phyloP scores from a whole-genome alignment of 225 moss, liverwort and hornwort genomes.

The Straminergon stramineum region DNA sequence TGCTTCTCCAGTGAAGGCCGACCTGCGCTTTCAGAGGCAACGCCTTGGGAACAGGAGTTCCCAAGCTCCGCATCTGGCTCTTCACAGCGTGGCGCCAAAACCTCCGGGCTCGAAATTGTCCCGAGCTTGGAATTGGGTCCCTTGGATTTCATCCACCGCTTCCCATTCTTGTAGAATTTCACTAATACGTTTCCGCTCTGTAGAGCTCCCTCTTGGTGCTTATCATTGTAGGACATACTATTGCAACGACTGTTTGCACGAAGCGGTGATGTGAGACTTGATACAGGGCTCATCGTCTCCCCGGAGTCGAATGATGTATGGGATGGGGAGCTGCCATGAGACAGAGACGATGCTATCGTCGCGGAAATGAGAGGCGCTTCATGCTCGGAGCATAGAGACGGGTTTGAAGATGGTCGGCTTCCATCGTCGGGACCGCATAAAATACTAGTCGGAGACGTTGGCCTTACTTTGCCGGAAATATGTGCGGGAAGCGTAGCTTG shows the following conservation, averaged over 20 bases:
- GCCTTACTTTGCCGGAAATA: neutral
- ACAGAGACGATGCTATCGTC: conserved; percentile 2
- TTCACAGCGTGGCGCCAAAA: conserved; percentile 33
- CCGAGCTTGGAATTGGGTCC: neutral
- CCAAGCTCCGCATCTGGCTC: neutral
- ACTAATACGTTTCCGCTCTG: neutral
- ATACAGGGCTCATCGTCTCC: neutral
- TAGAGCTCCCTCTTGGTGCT: neutral
- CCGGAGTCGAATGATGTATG: conserved; percentile 5
- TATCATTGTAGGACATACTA: neutral
- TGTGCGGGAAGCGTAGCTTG: neutral
- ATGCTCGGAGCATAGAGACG: conserved; percentile 29
- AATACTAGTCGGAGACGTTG: conserved; percentile 58
- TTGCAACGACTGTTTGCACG: conserved; percentile 9
- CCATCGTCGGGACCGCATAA: conserved; percentile 52
- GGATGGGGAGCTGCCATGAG: conserved; percentile 13
- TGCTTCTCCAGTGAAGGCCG: neutral
- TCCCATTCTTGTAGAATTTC: conserved; percentile 8
- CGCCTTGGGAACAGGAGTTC: neutral
- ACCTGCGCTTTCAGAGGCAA: neutral
- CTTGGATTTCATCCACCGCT: conserved; percentile 49
- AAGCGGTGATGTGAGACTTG: neutral
- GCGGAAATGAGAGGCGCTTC: conserved; percentile 22
- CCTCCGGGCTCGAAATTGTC: conserved; percentile 28
- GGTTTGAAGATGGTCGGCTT: conserved; percentile 47